Conservation (phyloP, 2,329 filamentous ascomycete species). For the Neonectria neomacrospora region DNA sequence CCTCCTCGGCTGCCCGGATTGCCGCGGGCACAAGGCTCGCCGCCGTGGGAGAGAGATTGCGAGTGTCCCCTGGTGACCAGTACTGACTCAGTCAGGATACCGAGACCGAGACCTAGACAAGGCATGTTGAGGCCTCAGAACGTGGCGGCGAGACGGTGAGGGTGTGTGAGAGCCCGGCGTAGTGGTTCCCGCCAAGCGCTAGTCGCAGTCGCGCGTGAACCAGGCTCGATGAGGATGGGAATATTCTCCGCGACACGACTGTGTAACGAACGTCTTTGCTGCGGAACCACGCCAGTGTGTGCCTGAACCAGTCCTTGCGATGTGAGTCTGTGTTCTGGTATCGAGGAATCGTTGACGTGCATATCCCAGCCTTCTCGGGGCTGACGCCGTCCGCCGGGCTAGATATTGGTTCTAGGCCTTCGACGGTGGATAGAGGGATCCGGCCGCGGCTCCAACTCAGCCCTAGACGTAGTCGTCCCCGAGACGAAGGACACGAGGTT, state of each 20-base stretch:
- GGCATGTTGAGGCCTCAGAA: constrained; percentile 42
- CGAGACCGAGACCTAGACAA: constrained; percentile 40
- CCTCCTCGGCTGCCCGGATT: constrained; percentile 44
- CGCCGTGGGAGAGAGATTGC: constrained; percentile 41
- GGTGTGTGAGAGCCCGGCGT: constrained; percentile 46
- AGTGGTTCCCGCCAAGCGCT: constrained; percentile 47
- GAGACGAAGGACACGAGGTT: constrained; percentile 19
- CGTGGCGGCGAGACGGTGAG: constrained; percentile 44
- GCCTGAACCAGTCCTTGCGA: constrained; percentile 36
- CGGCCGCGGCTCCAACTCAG: constrained; percentile 37
- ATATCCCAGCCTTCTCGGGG: constrained; percentile 36
- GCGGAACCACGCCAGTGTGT: constrained; percentile 43
- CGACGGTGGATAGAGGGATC: constrained; percentile 27
- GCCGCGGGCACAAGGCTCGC: constrained; percentile 36
- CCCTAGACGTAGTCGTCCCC: constrained; percentile 42
- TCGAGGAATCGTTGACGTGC: constrained; percentile 42
- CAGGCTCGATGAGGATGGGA: constrained; percentile 44
- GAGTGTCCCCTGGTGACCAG: constrained; percentile 43
- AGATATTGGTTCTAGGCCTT: constrained; percentile 34
- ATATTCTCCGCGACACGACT: constrained; percentile 47
- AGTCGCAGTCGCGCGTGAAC: constrained; percentile 46
- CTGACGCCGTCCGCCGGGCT: constrained; percentile 39
- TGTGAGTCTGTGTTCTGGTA: constrained; percentile 40
- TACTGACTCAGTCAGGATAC: constrained; percentile 42
- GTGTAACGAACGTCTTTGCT: constrained; percentile 44